Base-by-base conservation (phyloP, 208 protist genomes). In the Leishmania arabica region DNA sequence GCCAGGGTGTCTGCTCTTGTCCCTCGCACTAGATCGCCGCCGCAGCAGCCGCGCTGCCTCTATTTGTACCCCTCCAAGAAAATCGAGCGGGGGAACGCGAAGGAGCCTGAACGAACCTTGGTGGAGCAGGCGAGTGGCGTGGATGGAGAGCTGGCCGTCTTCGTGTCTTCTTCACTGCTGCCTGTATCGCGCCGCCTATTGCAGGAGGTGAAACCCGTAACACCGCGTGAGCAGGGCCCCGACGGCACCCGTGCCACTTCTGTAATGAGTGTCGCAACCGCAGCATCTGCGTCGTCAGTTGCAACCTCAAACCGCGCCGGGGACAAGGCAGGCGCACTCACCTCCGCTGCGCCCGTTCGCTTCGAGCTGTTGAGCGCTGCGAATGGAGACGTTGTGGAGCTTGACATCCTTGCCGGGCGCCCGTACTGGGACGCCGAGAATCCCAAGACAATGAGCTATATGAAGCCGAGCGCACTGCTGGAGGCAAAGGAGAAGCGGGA, bases 321-420 rank as follows among this genome's bases (percentile, higher is more conserved):
- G 9, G 65, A 60, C 0, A 54, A 78, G 5, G 62, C n/a, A 11
- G 45, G 13, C 8, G 47, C 34, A n/a, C 45, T 62, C 5, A 40
- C n/a, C 9, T 49, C 60, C 31, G 78, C 79, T 24, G 71, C 71
- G 9, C 66, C 74, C 7, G 56, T 79, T 1, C 88, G 90, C 21
- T 91, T 91, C 75, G 77, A 81, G 2, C 79, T 93, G 77, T 70
- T 75, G 3, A 90, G 88, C 65, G 84, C 89, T 60, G 62, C 68
- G 3, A 91, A 84, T n/a, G 88, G 90, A n/a, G 90, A 93, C 64
- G 56, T 91, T 17, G 83, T 83, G 8, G 88, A 90, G 73, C 82
- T 53, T 42, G 90, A 91, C 62, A 83, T 69, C 1, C 70, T 85
- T 5, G 76, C 72, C 4, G 86, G 90, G 15, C 53, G 68, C 58